Percentiles rank a stretch among this genome's conserved stretches.
phyloP scores from a whole-genome alignment of 139 green algal genomes.

The Chlorella ohadii region DNA sequence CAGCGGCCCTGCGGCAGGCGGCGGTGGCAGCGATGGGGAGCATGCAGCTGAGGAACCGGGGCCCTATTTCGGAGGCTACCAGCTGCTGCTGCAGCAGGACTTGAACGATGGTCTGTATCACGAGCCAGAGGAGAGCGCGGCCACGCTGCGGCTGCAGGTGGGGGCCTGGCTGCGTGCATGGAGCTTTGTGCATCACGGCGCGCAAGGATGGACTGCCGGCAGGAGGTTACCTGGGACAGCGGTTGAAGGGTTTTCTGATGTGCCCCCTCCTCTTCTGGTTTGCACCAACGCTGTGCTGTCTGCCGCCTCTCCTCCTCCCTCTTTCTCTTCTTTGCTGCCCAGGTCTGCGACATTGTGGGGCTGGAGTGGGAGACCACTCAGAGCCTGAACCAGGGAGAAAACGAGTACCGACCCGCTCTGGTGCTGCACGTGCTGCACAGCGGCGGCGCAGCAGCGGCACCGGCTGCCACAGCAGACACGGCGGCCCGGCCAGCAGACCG shows the following conservation, averaged over 20 bases:
- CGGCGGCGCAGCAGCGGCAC: neutral
- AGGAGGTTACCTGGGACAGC: no score
- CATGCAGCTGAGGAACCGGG: neutral
- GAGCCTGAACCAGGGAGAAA: conserved; percentile 16
- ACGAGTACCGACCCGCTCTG: conserved; percentile 22
- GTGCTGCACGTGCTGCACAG: conserved; percentile 20
- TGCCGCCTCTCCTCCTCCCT: no score
- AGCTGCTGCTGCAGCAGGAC: conserved; percentile 22
- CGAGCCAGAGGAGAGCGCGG: neutral
- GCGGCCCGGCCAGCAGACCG: neutral
- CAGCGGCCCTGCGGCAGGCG: neutral
- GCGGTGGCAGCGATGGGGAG: neutral
- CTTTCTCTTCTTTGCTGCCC: no score
- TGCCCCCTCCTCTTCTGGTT: no score
- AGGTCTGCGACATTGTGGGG: conserved; percentile 18
- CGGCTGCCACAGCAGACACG: neutral
- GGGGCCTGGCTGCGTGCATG: no score
- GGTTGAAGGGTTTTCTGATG: no score
- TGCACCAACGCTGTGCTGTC: no score
- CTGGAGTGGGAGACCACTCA: conserved; percentile 21
- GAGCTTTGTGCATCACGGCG: no score
- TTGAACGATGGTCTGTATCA: conserved; percentile 7
- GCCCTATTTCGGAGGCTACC: neutral
- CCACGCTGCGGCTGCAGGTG: conserved; percentile 2
- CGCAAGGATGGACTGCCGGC: neutral